Evolutionary conservation across 371 early-diverging fungal species (phyloP).

Genomic region (Apophysomyces trapeziformis): DNA sequence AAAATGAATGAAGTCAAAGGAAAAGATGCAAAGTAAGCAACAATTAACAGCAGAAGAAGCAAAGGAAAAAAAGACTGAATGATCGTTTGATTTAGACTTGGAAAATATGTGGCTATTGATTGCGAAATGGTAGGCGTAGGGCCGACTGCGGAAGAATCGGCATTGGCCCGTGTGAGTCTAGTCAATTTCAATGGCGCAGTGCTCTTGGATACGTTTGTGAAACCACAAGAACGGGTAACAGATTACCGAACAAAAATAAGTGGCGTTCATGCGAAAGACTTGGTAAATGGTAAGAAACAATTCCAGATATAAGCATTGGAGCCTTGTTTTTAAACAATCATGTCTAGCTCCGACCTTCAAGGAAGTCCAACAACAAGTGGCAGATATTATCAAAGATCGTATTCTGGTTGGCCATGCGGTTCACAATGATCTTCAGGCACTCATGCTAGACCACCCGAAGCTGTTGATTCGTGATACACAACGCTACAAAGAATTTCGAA

Average conservation of each 20-base stretch:
- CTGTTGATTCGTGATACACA: constrained; percentile 86
- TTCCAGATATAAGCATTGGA: not conserved
- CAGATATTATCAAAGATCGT: constrained; percentile 78
- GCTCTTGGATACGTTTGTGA: constrained; percentile 85
- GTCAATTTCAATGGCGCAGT: constrained; percentile 93
- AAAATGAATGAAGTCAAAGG: constrained; percentile 45
- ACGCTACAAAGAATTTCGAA: constrained; percentile 73
- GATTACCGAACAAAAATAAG: constrained; percentile 93
- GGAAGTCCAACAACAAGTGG: constrained; percentile 78
- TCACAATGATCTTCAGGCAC: constrained; percentile 79
- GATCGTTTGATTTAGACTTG: constrained; percentile 44
- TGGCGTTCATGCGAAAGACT: constrained; percentile 87
- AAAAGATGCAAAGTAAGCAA: constrained; percentile 49
- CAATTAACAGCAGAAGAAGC: not conserved
- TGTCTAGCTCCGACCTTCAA: constrained; percentile 68
- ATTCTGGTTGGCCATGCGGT: constrained; percentile 93
- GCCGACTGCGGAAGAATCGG: constrained; percentile 75
- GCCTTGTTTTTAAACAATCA: not conserved
- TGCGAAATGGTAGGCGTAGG: constrained; percentile 99
- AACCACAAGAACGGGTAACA: constrained; percentile 81
- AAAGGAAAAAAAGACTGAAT: not conserved
- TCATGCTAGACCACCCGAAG: constrained; percentile 83
- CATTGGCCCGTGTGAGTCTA: constrained; percentile 88
- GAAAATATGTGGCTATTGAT: constrained; percentile 92
- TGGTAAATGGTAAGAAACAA: constrained; percentile 56